Base-by-base conservation (phyloP, 2,329 filamentous ascomycete species). In the Pyricularia grisea region DNA sequence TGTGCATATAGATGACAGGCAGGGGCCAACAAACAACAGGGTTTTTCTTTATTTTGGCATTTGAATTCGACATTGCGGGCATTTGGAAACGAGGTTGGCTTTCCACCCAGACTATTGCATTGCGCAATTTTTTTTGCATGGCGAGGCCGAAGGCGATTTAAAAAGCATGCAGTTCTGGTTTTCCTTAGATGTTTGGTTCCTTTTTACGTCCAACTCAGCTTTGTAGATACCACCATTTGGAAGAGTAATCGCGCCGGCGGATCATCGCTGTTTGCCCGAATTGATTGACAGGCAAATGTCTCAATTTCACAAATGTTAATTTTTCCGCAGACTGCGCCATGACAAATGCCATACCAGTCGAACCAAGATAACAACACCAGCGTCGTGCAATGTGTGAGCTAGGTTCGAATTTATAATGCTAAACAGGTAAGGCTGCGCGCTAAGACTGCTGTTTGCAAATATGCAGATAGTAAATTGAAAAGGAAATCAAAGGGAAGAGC, bases 1-100 rank as follows among this genome's bases (percentile, higher is more conserved):
- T 66, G 23, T 50, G 42, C 66, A 67, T 67, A 58, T 67, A 67
- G 17, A 60, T 50, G 55, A 67, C n/a, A 7, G 28, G 27, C 23
- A 58, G 42, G 66, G 25, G 9, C 25, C 36, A 67, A 67, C 27
- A n/a, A n/a, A 67, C 36, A 25, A 50, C 36, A 30, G 55, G 42
- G n/a, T 60, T 28, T 28, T 67, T 67, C 25, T 20, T 58, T 23
- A 30, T 67, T 58, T 31, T 58, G 30, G 23, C 27, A 42, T 60
- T 67, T 30, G 5, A 30, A 17, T 67, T 67, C 20, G 27, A 50
- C 55, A 42, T n/a, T 58, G 36, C 33, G 42, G 27, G 36, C 25
- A 31, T 58, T 20, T 20, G 60, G 28, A 63, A 28, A 27, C 2
- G 27, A 30, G 60, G 60, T 30, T 28, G 60, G 60, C 25, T 63